Evolutionary conservation across 176 grass and related monocot species (phyloP), one percentile per base, ranked within the genome.

Genomic region (Melocanna baccifera): DNA sequence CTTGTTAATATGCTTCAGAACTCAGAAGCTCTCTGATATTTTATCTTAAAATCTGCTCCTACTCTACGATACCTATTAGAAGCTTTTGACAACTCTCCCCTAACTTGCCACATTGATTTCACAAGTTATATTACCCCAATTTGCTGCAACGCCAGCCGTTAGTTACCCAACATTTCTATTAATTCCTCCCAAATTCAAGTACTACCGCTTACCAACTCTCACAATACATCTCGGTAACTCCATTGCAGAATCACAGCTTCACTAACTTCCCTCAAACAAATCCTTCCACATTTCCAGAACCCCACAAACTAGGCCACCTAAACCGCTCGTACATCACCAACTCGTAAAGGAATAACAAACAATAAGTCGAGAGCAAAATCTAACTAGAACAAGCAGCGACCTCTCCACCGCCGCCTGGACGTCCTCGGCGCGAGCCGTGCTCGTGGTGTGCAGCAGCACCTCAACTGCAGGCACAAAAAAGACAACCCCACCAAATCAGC

Each of bases 371-470:
- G 14, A 76, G 34, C 58, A 57, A 41, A 82, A 34, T 34, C 8
- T 69, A 68, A 63, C 22, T 22, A 56, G 46, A 76, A 28, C 45
- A 58, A 78, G 79, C 41, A 87, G 23, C 18, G 40, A 99, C 96
- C 93, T 99, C 87, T 99, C 93, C 3, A 99, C 91, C 4, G 91
- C 93, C 11, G 26, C 65, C 15, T 85, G 83, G 40, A 96, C 69
- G 29, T 96, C 93, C 76, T 96, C 88, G 0, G 88, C 46, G 62
- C 84, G 91, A 68, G 91, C 90, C n/a, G 67, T 87, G 76, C 96
- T 99, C 37, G 93, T 41, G 59, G 89, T 64, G 66, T 92, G 86
- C 86, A 96, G 84, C 69, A 91, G 85, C 42, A 99, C 96, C 89
- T 99, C 96, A 55, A 99, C 96, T 99, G 89, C 81, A 91, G 77